Percentiles rank a stretch among this genome's conserved stretches.
phyloP scores from a whole-genome alignment of 2,329 filamentous ascomycete genomes.

The Paradendryphiella salina region DNA sequence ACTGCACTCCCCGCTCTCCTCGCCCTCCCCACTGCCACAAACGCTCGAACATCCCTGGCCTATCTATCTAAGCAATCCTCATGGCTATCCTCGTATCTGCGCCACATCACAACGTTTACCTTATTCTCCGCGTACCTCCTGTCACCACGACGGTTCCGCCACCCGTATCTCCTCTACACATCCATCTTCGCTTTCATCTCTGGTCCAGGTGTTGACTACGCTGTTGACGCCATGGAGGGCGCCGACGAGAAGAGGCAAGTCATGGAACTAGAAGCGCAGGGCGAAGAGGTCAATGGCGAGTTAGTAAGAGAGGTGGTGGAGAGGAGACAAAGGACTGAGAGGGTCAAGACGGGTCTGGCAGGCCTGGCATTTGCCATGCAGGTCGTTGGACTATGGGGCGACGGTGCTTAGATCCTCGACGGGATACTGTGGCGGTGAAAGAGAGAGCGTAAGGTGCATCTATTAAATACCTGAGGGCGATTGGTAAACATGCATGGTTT shows the following conservation, averaged over 20 bases:
- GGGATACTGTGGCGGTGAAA: not conserved
- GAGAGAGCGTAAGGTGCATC: no score
- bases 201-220: slow-evolving; percentile 47
- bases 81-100: slow-evolving; percentile 61
- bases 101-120: slow-evolving; percentile 68
- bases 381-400: slow-evolving; percentile 56
- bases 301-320: slow-evolving; percentile 53
- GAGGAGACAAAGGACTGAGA: slow-evolving; percentile 49
- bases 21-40: slow-evolving; percentile 74
- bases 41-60: slow-evolving; percentile 62
- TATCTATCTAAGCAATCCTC: slow-evolving; percentile 65
- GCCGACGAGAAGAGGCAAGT: slow-evolving; percentile 28
- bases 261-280: slow-evolving; percentile 40
- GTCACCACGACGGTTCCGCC: slow-evolving; percentile 73
- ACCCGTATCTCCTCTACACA: slow-evolving; percentile 91
- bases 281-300: slow-evolving; percentile 55
- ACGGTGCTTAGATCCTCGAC: slow-evolving; percentile 37
- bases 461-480: no score
- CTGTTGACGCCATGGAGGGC: slow-evolving; percentile 32
- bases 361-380: slow-evolving; percentile 53
- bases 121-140: slow-evolving; percentile 77
- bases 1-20: slow-evolving; percentile 80
- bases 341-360: slow-evolving; percentile 48
- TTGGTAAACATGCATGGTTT: not conserved
- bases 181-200: slow-evolving; percentile 64